Evolutionary conservation across 2,329 filamentous ascomycete genomes (phyloP), one percentile per base, ranked within the genome.

Genomic region (Neonectria sp.): DNA sequence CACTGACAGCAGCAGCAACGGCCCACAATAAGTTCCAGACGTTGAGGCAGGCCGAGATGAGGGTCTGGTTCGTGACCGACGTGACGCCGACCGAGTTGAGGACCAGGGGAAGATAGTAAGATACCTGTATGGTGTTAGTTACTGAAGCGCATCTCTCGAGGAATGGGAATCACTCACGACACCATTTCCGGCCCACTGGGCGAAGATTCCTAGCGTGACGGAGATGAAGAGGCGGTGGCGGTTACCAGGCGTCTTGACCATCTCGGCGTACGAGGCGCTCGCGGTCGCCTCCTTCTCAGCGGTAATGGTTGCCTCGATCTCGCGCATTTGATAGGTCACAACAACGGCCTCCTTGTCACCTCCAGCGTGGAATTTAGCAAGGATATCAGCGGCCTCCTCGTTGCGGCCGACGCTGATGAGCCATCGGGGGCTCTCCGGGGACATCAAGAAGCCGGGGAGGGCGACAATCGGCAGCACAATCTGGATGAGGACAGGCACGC

Each of bases 21-120:
- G 83, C 80, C 15, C 78, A 77, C 5, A 70, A 43, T 37, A 81
- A 79, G 69, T 82, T 82, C 75, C 78, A 84, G 12, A 82, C 76
- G 51, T 83, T 82, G 13, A 83, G 72, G 58, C 72, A 63, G n/a
- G 79, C 82, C 55, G 83, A 84, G 71, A 85, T 84, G 43, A 80
- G 71, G 37, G 78, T 79, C 73, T 81, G 80, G 6, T 79, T 79
- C 53, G 79, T 76, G 12, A 78, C 79, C 40, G 78, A 75, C 17
- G 74, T 79, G 11, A 84, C 79, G 0, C 82, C 82, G 11, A 83
- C 73, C 5, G 79, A 79, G 12, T 78, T 70, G 6, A 83, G 72
- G 71, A 83, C 81, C 0, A 79, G 73, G 3, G 80, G 78, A 5
- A 83, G 75, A 61, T 82, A 83, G 64, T 82, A 83, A 0, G 37